phyloP scores from a whole-genome alignment of 495 filamentous ascomycete genomes.

The Neohortaea acidophila region DNA sequence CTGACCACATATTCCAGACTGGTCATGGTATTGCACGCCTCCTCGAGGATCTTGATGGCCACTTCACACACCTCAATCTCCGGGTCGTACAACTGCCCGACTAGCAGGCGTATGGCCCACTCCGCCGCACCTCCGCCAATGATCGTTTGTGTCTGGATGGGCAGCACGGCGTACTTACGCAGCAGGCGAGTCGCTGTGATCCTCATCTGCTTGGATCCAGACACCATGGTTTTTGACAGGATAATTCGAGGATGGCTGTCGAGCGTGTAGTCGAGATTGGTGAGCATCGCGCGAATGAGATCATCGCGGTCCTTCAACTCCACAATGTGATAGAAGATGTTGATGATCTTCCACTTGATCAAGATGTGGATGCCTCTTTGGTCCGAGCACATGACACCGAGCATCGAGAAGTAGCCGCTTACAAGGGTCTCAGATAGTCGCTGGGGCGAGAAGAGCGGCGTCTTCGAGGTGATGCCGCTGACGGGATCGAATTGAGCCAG shows the following conservation, averaged over 20 bases:
- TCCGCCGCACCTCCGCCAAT: constrained; percentile 37
- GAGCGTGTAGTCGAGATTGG: constrained; percentile 80
- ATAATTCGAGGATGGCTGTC: constrained; percentile 84
- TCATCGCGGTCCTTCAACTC: constrained; percentile 82
- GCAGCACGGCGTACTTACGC: constrained; percentile 56
- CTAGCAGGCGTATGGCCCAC: constrained; percentile 89
- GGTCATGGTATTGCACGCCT: constrained; percentile 81
- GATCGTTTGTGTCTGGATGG: constrained; percentile 18
- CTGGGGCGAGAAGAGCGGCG: constrained; percentile 73
- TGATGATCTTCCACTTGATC: constrained; percentile 91
- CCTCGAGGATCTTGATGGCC: constrained; percentile 91
- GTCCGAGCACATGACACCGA: constrained; percentile 73
- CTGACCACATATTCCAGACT: constrained; percentile 91
- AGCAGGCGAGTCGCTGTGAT: constrained; percentile 73
- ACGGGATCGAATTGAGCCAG: constrained; percentile 83
- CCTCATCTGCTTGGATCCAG: constrained; percentile 77
- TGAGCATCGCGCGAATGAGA: constrained; percentile 68
- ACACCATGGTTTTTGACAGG: constrained; percentile 80
- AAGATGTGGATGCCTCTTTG: constrained; percentile 72
- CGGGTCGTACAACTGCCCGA: constrained; percentile 95
- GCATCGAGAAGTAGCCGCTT: constrained; percentile 83
- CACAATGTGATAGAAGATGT: constrained; percentile 97
- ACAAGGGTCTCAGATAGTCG: constrained; percentile 71
- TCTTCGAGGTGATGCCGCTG: constrained; percentile 75
- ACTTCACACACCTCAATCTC: constrained; percentile 92